Base-by-base conservation (phyloP, 2,329 filamentous ascomycete genomes). In the Pseudopithomyces maydicus region DNA sequence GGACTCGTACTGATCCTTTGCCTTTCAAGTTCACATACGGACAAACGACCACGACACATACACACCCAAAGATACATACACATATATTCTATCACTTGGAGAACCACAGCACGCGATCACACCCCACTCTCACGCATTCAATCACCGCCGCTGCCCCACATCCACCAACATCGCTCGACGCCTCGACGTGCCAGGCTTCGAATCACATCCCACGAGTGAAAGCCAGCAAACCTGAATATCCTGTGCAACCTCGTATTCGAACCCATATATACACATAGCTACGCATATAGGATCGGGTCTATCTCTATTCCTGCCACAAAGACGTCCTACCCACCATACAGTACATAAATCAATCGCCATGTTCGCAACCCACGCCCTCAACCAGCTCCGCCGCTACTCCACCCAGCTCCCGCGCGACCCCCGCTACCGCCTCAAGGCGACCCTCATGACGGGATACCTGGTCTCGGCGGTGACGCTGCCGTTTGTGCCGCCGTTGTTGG, bases 401-500 rank as follows among this genome's bases (percentile, higher is more conserved):
- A 70, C 73, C 17, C 61, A 64, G 17, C 46, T 72, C 14, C 70
- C 72, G 1, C 73, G 70, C 55, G 72, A 76, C 44, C 73, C 73
- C 0, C 71, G 69, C 58, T 74, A 71, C 59, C 61, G 65, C 5
- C 67, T 76, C 51, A 74, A 76, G 56, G 70, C 70, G 22, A 66
- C 64, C 7, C 68, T 76, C 12, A 73, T 74, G 61, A 76, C 72
- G 1, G 68, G 69, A 12, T 78, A 77, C 45, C 67, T 77, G 1
- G 70, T 74, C 6, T 70, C 66, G 3, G 76, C 74, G 14, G 74
- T 77, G 32, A 74, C 75, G 3, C 64, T 78, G 7, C 76, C 76
- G 0, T 77, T 77, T 58, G 72, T 78, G 33, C 75, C 74, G 20
- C 74, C 76, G 22, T 68, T 76, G 29, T 53, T 77, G 19, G 74